Evolutionary conservation across 768 basidiomycete species (phyloP), one percentile per base, ranked within the genome.

Genomic region (Pisolithus tinctorius): DNA sequence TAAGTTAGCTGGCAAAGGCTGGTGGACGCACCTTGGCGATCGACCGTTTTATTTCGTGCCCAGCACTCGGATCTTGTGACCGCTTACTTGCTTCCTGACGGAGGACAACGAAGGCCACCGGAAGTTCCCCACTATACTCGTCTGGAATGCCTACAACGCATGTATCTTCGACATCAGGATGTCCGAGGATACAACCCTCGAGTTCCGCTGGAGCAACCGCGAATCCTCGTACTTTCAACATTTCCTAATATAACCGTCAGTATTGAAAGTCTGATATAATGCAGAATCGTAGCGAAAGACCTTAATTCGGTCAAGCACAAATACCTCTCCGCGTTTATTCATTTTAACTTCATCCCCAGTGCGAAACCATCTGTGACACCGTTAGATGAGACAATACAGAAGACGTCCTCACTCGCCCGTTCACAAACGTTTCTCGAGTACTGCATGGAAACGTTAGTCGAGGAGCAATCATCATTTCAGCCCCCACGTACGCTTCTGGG

Each of bases 61-160:
- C 70, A 26, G 68, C 56, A 31, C 71, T 61, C 34, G 63, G 61
- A 38, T 73, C 29, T 30, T 50, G 51, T 31, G 69, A 67, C 42
- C 74, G 69, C 36, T 63, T 62, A 9, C 71, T 69, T 4, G 72
- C 68, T 13, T 71, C 69, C 4, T 63, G 58, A 43, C 68, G 68
- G 16, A 81, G 73, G 3, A 83, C 83, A 23, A 89, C 69, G 62
- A 79, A 89, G 7, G 88, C 87, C 48, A 86, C 59, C 0, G 88
- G 87, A 10, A 86, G 57, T 62, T 91, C 87, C 16, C 88, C 86
- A 51, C 77, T 84, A 61, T 84, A 88, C 25, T 88, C 86, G 58
- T 90, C 84, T 1, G 75, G 74, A 17, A 87, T 61, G 4, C 84
- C 78, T 6, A 89, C 82, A 7, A 86, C 81, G 56, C 84, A 83